These are phyloP conservation scores for Dactylis glomerata DNA, from an alignment of 176 grass and related monocot species.

Conservation along the genomic window DNA sequence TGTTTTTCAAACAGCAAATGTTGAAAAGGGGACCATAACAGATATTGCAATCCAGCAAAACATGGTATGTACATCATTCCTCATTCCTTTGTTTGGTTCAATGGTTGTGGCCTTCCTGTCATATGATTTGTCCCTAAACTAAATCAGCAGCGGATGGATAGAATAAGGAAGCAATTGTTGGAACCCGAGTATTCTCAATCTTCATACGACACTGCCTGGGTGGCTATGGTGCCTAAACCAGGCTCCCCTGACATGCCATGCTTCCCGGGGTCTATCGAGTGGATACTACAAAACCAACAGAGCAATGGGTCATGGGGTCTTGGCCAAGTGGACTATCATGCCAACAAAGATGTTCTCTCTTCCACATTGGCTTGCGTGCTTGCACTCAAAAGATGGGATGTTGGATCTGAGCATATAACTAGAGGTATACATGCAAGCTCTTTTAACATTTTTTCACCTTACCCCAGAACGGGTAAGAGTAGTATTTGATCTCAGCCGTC, in stretches of 20 bases:
- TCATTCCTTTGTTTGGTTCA: background rate
- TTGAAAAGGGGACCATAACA: background rate
- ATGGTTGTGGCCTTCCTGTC: background rate
- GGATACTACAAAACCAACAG: slow-evolving; percentile 60
- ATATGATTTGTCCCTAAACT: background rate
- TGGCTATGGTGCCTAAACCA: slow-evolving; percentile 57
- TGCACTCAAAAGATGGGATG: slow-evolving; percentile 53
- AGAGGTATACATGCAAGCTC: slow-evolving; percentile 34
- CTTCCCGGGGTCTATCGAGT: slow-evolving; percentile 51
- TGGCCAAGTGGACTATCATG: background rate
- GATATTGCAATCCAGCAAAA: background rate
- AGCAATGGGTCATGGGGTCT: slow-evolving; percentile 56
- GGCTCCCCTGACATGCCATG: slow-evolving; percentile 17
- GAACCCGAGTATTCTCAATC: background rate
- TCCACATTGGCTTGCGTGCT: slow-evolving; percentile 60
- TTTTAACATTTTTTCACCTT: background rate
- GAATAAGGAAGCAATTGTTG: slow-evolving; percentile 2
- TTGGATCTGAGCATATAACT: slow-evolving; percentile 39
- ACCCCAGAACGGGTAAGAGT: too few relatives aligned
- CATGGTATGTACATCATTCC: background rate
- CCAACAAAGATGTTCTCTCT: slow-evolving; percentile 38
- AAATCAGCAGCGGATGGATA: background rate
- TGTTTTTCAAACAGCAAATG: background rate
- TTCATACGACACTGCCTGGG: slow-evolving; percentile 14
- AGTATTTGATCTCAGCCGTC: too few relatives aligned